phyloP scores from a whole-genome alignment of 495 filamentous ascomycete genomes.

The Penicillium robsamsonii region DNA sequence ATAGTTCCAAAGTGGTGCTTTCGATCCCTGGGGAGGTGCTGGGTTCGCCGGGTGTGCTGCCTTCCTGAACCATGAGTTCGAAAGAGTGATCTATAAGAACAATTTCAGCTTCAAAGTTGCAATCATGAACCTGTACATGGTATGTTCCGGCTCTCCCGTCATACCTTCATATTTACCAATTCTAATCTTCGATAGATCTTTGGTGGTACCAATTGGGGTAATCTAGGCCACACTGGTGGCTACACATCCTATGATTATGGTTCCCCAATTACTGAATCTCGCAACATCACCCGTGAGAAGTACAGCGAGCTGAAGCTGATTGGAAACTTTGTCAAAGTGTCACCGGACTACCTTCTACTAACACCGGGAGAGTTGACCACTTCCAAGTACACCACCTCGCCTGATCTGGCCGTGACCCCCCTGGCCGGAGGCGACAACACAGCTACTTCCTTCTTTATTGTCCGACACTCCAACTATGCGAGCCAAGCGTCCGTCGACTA shows the following conservation, averaged over 20 bases:
- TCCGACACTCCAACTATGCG: constrained; percentile 63
- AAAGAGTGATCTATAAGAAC: constrained; percentile 81
- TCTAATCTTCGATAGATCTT: constrained; percentile 47
- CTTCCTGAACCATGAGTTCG: constrained; percentile 67
- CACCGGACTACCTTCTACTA: constrained; percentile 61
- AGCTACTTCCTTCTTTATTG: constrained; percentile 59
- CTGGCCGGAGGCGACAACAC: constrained; percentile 49
- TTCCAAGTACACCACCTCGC: constrained; percentile 46
- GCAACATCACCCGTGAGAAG: constrained; percentile 66
- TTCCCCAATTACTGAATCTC: constrained; percentile 64
- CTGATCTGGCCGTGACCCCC: constrained; percentile 56
- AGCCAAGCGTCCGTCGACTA: constrained; percentile 56
- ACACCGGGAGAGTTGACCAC: constrained; percentile 50
- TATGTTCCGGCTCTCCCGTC: constrained; percentile 20
- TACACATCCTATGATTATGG: constrained; percentile 78
- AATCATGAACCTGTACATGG: constrained; percentile 71
- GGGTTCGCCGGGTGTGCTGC: constrained; percentile 63
- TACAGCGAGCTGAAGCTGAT: constrained; percentile 76
- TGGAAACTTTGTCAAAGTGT: constrained; percentile 68
- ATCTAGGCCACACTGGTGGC: constrained; percentile 67
- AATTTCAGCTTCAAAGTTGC: constrained; percentile 60
- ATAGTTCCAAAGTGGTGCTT: constrained; percentile 71
- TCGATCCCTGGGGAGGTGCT: constrained; percentile 71
- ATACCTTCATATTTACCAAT: neutral
- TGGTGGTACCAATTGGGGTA: constrained; percentile 85